Conservation (phyloP, 2,329 filamentous ascomycete genomes). For the Microsporum ferrugineum region DNA sequence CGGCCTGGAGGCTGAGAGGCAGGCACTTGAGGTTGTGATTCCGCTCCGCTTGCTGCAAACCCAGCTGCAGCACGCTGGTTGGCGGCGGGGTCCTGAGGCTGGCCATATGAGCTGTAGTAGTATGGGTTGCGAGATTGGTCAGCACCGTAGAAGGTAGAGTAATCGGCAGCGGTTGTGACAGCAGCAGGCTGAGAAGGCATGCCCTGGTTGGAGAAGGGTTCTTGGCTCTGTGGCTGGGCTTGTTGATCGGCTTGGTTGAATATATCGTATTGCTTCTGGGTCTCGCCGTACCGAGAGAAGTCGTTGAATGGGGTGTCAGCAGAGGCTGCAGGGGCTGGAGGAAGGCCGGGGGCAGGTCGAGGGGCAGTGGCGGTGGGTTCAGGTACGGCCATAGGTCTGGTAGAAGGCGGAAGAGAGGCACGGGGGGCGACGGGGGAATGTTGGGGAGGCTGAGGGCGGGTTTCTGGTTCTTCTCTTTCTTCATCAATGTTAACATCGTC, state of each 20-base stretch:
- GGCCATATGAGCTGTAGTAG: constrained; percentile 54
- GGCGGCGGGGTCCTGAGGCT: constrained; percentile 60
- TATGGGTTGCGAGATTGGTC: constrained; percentile 65
- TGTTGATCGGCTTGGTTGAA: constrained; percentile 59
- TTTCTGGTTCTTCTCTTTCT: constrained; percentile 90
- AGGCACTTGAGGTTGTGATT: constrained; percentile 49
- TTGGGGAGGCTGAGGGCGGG: constrained; percentile 80
- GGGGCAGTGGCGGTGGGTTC: constrained; percentile 41
- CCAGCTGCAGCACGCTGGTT: constrained; percentile 62
- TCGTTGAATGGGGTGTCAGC: constrained; percentile 38
- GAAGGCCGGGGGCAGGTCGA: constrained; percentile 51
- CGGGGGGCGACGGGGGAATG: constrained; percentile 83
- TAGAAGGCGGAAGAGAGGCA: constrained; percentile 66
- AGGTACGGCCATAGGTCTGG: constrained; percentile 27
- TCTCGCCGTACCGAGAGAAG: constrained; percentile 44
- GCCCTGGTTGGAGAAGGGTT: constrained; percentile 43
- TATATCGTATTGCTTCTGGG: constrained; percentile 76
- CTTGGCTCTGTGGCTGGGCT: constrained; percentile 53
- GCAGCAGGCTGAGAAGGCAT: constrained; percentile 50
- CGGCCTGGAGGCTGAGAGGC: constrained; percentile 66
- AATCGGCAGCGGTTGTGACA: constrained; percentile 56
- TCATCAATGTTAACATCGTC: constrained; percentile 80
- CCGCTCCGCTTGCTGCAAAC: constrained; percentile 52
- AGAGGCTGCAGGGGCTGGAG: constrained; percentile 39
- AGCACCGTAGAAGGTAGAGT: constrained; percentile 73